Evolutionary conservation across 164 flowering plant species (phyloP), one percentile per base, ranked within the genome.

Genomic region (Berberis thunbergii): DNA sequence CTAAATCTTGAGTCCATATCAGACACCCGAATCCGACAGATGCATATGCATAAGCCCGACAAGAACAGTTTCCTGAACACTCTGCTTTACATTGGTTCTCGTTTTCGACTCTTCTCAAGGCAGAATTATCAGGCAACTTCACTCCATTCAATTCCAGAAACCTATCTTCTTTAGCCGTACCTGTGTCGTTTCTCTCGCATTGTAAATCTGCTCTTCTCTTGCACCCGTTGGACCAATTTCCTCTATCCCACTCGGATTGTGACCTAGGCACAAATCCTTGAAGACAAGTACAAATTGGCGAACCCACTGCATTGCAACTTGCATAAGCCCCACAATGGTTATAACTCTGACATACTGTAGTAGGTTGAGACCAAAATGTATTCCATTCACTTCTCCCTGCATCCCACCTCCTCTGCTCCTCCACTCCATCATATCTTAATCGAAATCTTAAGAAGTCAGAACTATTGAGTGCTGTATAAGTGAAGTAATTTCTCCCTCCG

Each of bases 401-500:
- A 11, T 59, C 50, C 69, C 69, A 66, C 1, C 26, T 43, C 49
- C 8, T 7, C 11, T 50, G 54, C 11, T 50, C 39, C 49, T 44
- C 10, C 3, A 39, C 8, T 43, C 62, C 41, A 26, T 13, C 58
- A 2, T 1, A 55, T 26, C 6, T 55, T 55, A 55, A 13, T 39
- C 58, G 3, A 55, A 55, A 55, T 5, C 58, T 7, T 41, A 26
- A 3, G 41, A 4, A 13, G 12, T 26, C 1, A 3, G 58, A 55
- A 13, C 8, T 55, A 13, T 9, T 55, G 4, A 26, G 38, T 1
- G 74, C 66, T 0, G 72, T 65, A 53, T 83, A 86, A 1, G 79
- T 71, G 57, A 89, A 74, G 40, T 62, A 71, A 48, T 26, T 49
- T 43, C 57, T 72, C 2, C 77, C 81, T 1, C 61, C 72, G 0